Conservation (phyloP, 352 stramenopile genomes). For the Phytophthora fragariae region DNA sequence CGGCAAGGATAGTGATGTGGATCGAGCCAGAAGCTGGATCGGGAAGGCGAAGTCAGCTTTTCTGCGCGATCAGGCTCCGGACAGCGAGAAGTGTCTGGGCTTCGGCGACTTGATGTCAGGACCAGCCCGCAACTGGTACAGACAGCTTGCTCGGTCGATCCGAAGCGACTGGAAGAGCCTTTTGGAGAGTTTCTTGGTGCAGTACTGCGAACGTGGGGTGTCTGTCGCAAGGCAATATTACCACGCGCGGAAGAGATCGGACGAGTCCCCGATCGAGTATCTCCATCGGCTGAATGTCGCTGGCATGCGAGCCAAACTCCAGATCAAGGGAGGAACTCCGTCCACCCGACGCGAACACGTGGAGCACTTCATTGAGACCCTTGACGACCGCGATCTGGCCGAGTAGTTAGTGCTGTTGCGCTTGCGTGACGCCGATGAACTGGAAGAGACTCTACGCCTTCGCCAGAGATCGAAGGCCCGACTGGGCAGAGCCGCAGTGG, state of each 20-base stretch:
- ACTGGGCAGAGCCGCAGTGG: too few relatives aligned
- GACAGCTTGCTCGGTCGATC: not conserved
- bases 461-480: too few relatives aligned
- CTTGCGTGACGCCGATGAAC: too few relatives aligned
- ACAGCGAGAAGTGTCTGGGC: not conserved
- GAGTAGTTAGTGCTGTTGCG: not conserved
- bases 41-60: too few relatives aligned
- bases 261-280: conserved; percentile 1
- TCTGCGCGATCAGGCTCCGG: not conserved
- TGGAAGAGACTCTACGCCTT: too few relatives aligned
- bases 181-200: not conserved
- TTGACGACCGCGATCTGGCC: not conserved
- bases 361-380: not conserved
- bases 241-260: not conserved
- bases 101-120: not conserved
- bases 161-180: not conserved
- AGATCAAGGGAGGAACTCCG: not conserved
- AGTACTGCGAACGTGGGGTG: conserved; percentile 3
- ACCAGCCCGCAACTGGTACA: conserved; percentile 2
- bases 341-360: not conserved
- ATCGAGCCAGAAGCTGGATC: too few relatives aligned
- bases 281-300: conserved; percentile 3
- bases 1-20: too few relatives aligned
- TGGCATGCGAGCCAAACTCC: conserved; percentile 5
- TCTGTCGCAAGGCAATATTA: not conserved